phyloP scores from a whole-genome alignment of 306 rosid genomes.

The Corylus americana region DNA sequence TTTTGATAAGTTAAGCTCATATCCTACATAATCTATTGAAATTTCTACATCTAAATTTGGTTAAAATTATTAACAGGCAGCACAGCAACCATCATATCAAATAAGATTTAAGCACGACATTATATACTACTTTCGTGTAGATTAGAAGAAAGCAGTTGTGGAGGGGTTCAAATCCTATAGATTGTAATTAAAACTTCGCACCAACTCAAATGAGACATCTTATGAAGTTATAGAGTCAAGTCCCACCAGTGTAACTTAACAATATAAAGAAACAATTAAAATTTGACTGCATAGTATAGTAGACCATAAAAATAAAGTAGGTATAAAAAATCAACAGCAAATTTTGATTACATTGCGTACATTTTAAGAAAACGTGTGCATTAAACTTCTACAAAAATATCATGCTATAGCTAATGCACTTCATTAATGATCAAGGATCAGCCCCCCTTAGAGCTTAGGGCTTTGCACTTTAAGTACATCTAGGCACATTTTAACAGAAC shows the following conservation, averaged over 20 bases:
- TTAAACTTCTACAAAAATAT: too few species aligned
- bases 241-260: too few species aligned
- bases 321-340: background rate
- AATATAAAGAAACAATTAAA: too few species aligned
- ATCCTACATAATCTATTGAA: background rate
- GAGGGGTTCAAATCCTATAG: background rate
- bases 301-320: background rate
- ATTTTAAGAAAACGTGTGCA: background rate
- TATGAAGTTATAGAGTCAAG: too few species aligned
- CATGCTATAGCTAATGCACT: too few species aligned
- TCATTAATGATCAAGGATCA: background rate
- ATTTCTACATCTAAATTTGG: background rate
- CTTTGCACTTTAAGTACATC: background rate
- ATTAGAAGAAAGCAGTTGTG: background rate
- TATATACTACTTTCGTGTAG: background rate
- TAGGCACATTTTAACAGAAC: background rate
- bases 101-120: background rate
- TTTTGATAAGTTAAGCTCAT: too few species aligned
- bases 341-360: background rate
- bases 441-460: background rate
- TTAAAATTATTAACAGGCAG: background rate
- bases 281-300: background rate
- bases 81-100: background rate
- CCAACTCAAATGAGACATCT: too few species aligned
- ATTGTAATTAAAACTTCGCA: too few species aligned